A percentile compares a stretch with the other conserved stretches of the same genome.
Conservation (phyloP, 345 rosid genomes). For the Eucalyptus cloeziana region DNA sequence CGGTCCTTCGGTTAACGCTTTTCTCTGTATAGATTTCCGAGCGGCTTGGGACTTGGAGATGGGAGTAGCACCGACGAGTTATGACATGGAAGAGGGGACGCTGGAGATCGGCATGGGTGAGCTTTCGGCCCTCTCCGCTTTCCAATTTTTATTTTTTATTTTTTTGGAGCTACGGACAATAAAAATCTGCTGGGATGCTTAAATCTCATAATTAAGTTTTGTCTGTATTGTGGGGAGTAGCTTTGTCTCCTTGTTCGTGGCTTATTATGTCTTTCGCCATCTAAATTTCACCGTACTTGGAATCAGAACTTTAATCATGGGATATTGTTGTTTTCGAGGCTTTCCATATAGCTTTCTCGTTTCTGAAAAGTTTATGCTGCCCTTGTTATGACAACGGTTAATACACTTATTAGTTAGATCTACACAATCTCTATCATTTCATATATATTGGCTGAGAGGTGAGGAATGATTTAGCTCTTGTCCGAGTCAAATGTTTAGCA, state of each 20-base stretch:
- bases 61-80: no score
- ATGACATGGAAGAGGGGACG: no score
- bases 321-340: neutral
- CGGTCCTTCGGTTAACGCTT: no score
- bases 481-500: neutral
- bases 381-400: neutral
- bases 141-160: accelerated
- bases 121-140: no score
- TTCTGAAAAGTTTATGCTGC: neutral
- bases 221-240: neutral
- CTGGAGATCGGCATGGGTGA: no score
- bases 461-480: neutral
- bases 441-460: neutral
- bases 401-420: neutral
- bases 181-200: accelerated
- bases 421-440: neutral
- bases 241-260: neutral
- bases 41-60: no score
- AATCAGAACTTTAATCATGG: neutral
- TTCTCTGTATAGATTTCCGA: no score
- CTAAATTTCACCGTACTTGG: neutral
- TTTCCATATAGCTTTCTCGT: neutral
- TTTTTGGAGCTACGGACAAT: no score
- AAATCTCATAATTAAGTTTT: neutral
- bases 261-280: neutral